Base-by-base conservation (phyloP, 1,139 yeast genomes). In the Yamadazyma dendronema region DNA sequence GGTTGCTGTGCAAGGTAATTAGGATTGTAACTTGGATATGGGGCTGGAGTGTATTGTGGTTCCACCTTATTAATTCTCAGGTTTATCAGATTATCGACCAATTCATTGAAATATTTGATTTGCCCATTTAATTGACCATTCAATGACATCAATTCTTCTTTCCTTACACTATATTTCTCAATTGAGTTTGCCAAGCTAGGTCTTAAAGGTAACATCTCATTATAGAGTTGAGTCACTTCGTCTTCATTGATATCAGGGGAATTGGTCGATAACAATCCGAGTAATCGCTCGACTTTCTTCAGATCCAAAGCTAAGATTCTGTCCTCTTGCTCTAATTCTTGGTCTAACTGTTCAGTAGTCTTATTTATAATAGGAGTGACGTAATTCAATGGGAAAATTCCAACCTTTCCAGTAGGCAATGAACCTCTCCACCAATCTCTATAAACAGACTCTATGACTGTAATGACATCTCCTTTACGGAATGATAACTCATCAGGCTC, bases 401-500 rank as follows among this genome's bases (percentile, higher is more conserved):
- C 98, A 32, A 80, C 71, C 39, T 73, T 74, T 0, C 97, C 97
- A 40, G 77, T 73, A 3, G 74, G 61, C 36, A 90, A 64, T 4
- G 92, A 79, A 4, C 98, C 98, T 49, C 88, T 74, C 85, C 97
- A 87, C 98, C 98, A 92, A 57, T 92, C 97, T 44, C 88, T 74
- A 59, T 89, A 89, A 5, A 86, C 95, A 13, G 86, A 77, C 52
- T 89, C 97, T 34, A 90, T 73, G 1, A 92, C 96, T 1, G 84
- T 83, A 34, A 92, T 90, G 2, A 81, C 68, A 54, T 84, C 94
- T 16, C 88, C 90, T 49, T 80, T 82, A 33, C 78, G 69, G 56
- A 84, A 84, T 0, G 88, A 79, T 17, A 84, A 62, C 43, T 84
- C 89, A 45, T 82, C 89, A 2, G 77, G 78, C 49, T 82, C 90